Base-by-base conservation (phyloP, 1,284 basidiomycete genomes). In the Malassezia restricta region DNA sequence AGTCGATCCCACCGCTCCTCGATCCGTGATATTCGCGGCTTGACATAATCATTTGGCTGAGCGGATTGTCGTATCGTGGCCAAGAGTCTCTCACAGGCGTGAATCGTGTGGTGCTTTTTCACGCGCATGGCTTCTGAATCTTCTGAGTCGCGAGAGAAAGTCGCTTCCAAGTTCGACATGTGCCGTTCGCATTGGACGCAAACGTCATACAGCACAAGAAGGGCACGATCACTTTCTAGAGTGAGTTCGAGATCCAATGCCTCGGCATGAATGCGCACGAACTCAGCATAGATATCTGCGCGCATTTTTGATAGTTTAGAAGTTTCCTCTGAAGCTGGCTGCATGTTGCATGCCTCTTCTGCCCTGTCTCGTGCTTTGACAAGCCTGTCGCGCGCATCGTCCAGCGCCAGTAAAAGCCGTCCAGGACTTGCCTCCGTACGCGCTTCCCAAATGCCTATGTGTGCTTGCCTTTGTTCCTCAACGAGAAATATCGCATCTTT, bases 401-500 rank as follows among this genome's bases (percentile, higher is more conserved):
- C 51, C 7, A 54, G 30, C 17, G 40, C 11, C 15, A 29, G 28
- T 8, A 49, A 46, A 24, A 31, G 38, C 30, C 20, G 27, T 11
- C 32, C 37, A 12, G 42, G 32, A 27, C 40, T 31, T 27, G 40
- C 28, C 5, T 40, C 14, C n/a, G 45, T 47, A 3, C 15, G 33
- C 24, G 40, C 15, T 6, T 33, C 51, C 51, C 51, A 54, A 20
- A 48, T 37, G 30, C 27, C 28, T 5, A 40, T 24, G 27, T 48
- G 33, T 6, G 44, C 40, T 24, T 54, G 47, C 24, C 47, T 42
- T 14, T 39, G 9, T 35, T 55, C 53, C 31, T 49, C 43, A 4
- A 30, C 45, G 8, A 41, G 24, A 30, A 55, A 55, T 9, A 55
- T 27, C 2, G 47, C 43, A 38, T 55, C 48, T 6, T 38, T 40